Conservation (phyloP, 345 rosid genomes). For the Syzygium aqueum region DNA sequence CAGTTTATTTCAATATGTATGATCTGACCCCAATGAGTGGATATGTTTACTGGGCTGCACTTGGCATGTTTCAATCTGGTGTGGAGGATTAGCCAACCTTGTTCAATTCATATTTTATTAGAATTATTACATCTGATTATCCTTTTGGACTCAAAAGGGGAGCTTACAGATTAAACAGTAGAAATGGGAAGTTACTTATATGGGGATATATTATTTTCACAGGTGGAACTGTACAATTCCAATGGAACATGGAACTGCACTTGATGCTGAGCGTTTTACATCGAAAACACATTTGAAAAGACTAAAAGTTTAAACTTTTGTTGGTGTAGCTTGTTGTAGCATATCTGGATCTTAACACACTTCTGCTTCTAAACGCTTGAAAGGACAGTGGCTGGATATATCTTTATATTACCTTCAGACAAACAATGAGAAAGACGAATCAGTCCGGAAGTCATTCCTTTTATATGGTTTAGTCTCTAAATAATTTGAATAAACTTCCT, state of each 20-base stretch:
- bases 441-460: not conserved
- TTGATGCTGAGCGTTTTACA: not conserved
- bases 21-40: conserved; percentile 69
- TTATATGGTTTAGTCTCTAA: not conserved
- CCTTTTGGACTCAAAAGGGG: not conserved
- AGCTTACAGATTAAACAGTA: not conserved
- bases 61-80: conserved; percentile 92
- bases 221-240: not conserved
- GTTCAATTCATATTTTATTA: not conserved
- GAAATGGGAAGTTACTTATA: not conserved
- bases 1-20: conserved; percentile 85
- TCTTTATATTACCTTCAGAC: not conserved
- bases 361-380: not conserved
- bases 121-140: not conserved
- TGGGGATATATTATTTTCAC: not conserved
- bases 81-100: conserved; percentile 58
- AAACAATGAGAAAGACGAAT: not conserved
- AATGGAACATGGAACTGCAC: not conserved
- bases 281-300: not conserved
- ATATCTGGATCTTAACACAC: not conserved
- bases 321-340: not conserved
- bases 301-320: not conserved
- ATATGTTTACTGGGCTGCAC: conserved; percentile 86
- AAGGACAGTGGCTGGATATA: not conserved
- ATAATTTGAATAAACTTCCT: not conserved